Conservation (phyloP, 257 asterid genomes). For the Solanum neorickii region DNA sequence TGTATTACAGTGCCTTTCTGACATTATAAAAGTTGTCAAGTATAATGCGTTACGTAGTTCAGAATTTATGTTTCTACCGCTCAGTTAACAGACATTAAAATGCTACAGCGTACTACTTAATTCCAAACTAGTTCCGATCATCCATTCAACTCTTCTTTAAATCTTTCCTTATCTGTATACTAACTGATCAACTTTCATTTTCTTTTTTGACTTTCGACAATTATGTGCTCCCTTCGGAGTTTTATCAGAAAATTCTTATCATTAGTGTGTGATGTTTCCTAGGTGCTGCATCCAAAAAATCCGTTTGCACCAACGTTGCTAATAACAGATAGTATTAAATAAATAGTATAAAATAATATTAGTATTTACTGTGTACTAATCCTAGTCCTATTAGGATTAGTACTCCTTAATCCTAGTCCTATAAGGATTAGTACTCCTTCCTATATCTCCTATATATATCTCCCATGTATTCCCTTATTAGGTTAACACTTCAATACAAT, state of each 20-base stretch:
- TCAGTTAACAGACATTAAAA: background rate
- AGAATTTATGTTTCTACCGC: background rate
- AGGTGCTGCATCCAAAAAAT: too few species aligned
- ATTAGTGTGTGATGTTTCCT: background rate
- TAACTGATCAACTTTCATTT: background rate
- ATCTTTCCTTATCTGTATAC: too few species aligned
- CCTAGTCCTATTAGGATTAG: too few species aligned
- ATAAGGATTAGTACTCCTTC: too few species aligned
- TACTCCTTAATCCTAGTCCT: too few species aligned
- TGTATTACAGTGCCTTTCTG: background rate
- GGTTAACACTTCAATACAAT: too few species aligned
- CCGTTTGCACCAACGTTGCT: constrained; percentile 99
- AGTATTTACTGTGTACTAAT: too few species aligned
- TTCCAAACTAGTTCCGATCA: background rate
- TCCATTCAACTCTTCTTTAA: background rate
- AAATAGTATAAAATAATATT: too few species aligned
- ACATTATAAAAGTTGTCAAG: background rate
- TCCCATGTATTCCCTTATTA: too few species aligned
- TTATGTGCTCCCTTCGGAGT: background rate
- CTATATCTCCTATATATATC: too few species aligned
- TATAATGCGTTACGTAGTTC: accelerated
- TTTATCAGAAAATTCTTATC: background rate
- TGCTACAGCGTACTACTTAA: background rate
- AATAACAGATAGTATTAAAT: too few species aligned
- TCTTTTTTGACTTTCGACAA: background rate